A percentile compares a stretch with the other conserved stretches of the same genome.
Conservation (phyloP, 306 rosid genomes). For the Carpinus fangiana region DNA sequence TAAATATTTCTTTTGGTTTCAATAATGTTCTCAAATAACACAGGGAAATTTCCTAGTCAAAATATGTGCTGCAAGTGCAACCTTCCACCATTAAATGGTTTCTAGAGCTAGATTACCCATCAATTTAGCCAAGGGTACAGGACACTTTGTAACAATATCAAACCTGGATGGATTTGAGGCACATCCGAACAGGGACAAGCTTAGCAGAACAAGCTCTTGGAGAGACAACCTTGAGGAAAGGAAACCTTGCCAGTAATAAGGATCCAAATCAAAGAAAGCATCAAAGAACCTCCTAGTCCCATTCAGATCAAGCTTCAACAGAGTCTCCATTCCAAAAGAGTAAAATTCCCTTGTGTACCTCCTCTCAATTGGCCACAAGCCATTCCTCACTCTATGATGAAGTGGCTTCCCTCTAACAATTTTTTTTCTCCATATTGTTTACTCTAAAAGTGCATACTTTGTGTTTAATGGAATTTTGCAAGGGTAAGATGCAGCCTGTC, state of each 20-base stretch:
- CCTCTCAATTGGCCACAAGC: slow-evolving; percentile 75
- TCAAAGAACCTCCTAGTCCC: slow-evolving; percentile 72
- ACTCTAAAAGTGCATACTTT: neutral
- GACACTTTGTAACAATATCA: slow-evolving; percentile 77
- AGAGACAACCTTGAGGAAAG: slow-evolving; percentile 72
- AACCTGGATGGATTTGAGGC: slow-evolving; percentile 65
- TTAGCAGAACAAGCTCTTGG: slow-evolving; percentile 46
- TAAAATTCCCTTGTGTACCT: slow-evolving; percentile 61
- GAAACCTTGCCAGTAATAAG: slow-evolving; percentile 79
- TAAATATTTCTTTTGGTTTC: neutral
- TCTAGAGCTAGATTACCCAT: slow-evolving; percentile 65
- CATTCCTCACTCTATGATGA: slow-evolving; percentile 59
- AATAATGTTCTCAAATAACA: neutral
- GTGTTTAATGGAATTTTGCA: slow-evolving; percentile 4
- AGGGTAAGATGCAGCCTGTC: slow-evolving; percentile 28
- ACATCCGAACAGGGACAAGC: slow-evolving; percentile 59
- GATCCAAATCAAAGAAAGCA: slow-evolving; percentile 77
- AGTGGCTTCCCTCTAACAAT: slow-evolving; percentile 62
- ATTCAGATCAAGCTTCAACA: slow-evolving; percentile 77
- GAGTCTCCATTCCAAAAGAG: slow-evolving; percentile 84
- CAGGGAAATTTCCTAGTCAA: neutral
- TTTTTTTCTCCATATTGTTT: slow-evolving; percentile 6
- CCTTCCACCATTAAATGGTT: slow-evolving; percentile 35
- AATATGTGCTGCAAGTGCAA: neutral
- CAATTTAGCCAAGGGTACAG: slow-evolving; percentile 69